Evolutionary conservation across 352 stramenopile species (phyloP), one percentile per base, ranked within the genome.

Genomic region (Phytophthora kernoviae): DNA sequence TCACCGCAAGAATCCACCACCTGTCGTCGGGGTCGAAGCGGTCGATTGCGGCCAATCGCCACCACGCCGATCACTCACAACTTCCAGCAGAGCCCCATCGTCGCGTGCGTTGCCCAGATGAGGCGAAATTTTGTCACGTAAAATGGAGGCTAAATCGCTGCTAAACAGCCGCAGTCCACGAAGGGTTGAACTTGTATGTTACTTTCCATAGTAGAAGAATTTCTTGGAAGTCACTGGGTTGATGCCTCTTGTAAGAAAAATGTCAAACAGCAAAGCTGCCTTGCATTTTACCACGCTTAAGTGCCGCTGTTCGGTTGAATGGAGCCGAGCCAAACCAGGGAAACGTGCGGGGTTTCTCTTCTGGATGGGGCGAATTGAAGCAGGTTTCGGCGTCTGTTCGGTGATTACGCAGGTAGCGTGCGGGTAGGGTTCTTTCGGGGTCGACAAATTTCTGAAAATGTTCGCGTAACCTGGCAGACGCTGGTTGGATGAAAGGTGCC

Each of bases 401-500:
- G 37, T 43, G n/a, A 43, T 43, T 21, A 43, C 37, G 37, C 37
- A 39, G 9, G 4, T 12, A n/a, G 4, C 4, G 33, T 4, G 33
- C 10, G 33, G 14, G 2, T 39, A 39, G 33, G 33, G 33, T 8
- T 18, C 37, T 43, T 43, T 43, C n/a, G n/a, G n/a, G n/a, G n/a
- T 43, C 9, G n/a, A 3, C 24, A 6, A 17, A 43, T 43, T 43
- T 43, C 18, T 17, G n/a, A 9, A 5, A 43, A 17, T 39, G 37
- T 8, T 15, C 37, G 37, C 3, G n/a, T n/a, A n/a, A n/a, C n/a
- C 1, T 43, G 37, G 37, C 37, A 43, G 37, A 12, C 36, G 34
- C 30, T 47, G 42, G 22, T 68, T 62, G 54, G 65, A 6, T 24
- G 50, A 56, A 17, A 20, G 8, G 11, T 48, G 17, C 36, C 32